Base-by-base conservation (phyloP, 2,329 filamentous ascomycete genomes). In the Trichoderma hamatum region DNA sequence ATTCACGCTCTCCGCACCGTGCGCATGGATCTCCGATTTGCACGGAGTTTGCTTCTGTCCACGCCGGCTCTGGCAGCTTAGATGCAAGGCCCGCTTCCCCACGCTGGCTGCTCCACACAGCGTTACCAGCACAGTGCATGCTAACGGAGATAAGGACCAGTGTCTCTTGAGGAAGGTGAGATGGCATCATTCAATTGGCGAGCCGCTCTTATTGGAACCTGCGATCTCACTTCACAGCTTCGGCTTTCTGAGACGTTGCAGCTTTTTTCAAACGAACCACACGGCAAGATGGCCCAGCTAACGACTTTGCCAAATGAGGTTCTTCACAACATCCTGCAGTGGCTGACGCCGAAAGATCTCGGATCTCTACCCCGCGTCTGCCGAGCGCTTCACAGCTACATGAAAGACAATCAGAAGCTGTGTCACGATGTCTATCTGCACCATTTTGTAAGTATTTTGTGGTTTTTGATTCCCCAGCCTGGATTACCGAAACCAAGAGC, bases 391-490 rank as follows among this genome's bases (percentile, higher is more conserved):
- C 78, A 86, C 69, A 77, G 80, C 39, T 86, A 88, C 71, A 82
- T 91, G 64, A 82, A 80, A 60, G 82, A 81, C 54, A 92, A 93
- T 75, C 76, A 78, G 19, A 80, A 86, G 10, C 79, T 94, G 14
- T 90, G 84, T 77, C 89, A 86, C 70, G 83, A 85, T 26, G 80
- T 92, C 7, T 94, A 92, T 76, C 77, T 89, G 4, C 80, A 81
- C 19, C 77, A 79, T 54, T 82, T 89, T 67, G 89, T 91, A 77
- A 73, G 81, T 71, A 7, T 3, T 28, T 28, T 5, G 16, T 5
- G 21, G 13, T 10, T 7, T 13, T 6, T 4, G n/a, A 5, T 19
- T n/a, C 9, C 36, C 14, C 3, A 7, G 16, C 14, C 43, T 34
- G 36, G 32, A 28, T 5, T 43, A 24, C 6, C 6, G 3, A 10